Base-by-base conservation (phyloP, 805 yeast species). In the Lipomyces yamadae region DNA sequence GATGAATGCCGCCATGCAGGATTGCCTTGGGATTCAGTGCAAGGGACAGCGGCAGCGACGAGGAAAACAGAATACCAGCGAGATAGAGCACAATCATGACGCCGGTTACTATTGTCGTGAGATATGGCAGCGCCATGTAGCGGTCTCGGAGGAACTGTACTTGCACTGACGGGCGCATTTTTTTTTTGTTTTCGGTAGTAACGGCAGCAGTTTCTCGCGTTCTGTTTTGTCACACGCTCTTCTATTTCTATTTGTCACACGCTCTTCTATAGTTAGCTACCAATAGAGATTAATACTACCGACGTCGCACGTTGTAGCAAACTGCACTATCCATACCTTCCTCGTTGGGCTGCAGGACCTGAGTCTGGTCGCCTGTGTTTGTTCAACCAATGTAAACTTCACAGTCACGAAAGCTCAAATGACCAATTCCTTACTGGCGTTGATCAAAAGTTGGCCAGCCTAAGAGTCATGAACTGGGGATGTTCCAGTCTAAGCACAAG, bases 1-100 rank as follows among this genome's bases (percentile, higher is more conserved):
- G 30, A 53, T 70, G 63, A 15, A 70, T 10, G 11, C 71, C 67
- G 32, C 69, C 71, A 48, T 50, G 58, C 37, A 66, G 48, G 15
- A 65, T 65, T 6, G 55, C 57, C 0, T 50, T 34, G 4, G 64
- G 63, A 32, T 54, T 61, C n/a, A 68, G 61, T 8, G 67, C 66
- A 42, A 67, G 48, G 3, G 37, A 37, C 29, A 8, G 34, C 11
- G 60, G 53, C 11, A 64, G 39, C 34, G 56, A 32, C 15, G 68
- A 35, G n/a, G 53, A 32, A 3, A 59, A 29, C 18, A 67, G 3
- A 6, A 37, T 15, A 15, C 62, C 15, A 34, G 58, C 13, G 24
- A 61, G 13, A 35, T 58, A 56, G n/a, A 59, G 42, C 3, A 15
- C 57, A 24, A 52, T 32, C 35, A 67, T 65, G 15, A 50, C 32